A percentile compares a stretch with the other conserved stretches of the same genome.
Evolutionary conservation across 129 eudicot species (phyloP).

Genomic region (Scalesia atractyloides): DNA sequence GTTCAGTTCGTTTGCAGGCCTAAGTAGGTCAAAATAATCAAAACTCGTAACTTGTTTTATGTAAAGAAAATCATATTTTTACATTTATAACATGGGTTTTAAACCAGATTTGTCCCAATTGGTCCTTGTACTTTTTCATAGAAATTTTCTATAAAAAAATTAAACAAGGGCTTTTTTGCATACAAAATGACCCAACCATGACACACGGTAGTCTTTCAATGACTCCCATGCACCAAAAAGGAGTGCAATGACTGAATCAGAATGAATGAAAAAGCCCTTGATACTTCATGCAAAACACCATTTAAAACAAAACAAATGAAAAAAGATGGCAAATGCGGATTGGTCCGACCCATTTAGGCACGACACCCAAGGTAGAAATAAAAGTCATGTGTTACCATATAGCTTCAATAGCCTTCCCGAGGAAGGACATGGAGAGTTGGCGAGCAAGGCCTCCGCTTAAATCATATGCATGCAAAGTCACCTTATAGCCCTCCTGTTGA

Average conservation of each 20-base stretch:
- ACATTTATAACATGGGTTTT: not conserved
- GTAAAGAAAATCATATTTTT: not conserved
- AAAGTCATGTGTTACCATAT: constrained; percentile 46
- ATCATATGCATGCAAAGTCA: constrained; percentile 71
- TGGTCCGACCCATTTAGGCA: not conserved
- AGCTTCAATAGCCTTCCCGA: constrained; percentile 89
- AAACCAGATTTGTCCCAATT: not conserved
- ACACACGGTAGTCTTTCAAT: not conserved
- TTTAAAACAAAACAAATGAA: not conserved
- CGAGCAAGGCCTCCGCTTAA: constrained; percentile 88
- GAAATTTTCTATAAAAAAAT: too few species aligned
- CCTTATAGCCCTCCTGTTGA: constrained; percentile 73
- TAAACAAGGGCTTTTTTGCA: not conserved
- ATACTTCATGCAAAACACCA: not conserved
- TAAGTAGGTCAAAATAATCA: not conserved
- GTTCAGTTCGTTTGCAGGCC: too few species aligned
- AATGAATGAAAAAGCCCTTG: not conserved
- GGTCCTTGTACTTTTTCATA: not conserved
- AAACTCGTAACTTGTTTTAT: not conserved
- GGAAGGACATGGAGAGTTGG: constrained; percentile 75
- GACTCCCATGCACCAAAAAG: not conserved
- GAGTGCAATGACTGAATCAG: not conserved
- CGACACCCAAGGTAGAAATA: not conserved
- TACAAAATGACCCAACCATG: not conserved
- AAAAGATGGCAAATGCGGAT: not conserved